phyloP scores from a whole-genome alignment of 768 basidiomycete species.

The Nidularia pulvinata region DNA sequence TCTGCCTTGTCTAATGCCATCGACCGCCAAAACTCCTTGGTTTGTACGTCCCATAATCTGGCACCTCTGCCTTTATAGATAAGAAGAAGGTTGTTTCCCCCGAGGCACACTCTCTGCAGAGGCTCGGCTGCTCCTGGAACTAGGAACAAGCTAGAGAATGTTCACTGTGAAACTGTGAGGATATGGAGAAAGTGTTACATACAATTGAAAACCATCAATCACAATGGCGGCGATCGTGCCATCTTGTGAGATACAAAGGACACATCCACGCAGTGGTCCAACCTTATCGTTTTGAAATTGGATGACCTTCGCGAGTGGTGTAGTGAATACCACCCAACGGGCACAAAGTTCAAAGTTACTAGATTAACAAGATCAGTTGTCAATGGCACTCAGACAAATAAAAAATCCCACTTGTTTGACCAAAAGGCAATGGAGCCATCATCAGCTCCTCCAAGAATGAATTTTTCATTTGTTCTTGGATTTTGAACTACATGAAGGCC shows the following conservation, averaged over 20 bases:
- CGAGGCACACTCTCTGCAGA: constrained; percentile 60
- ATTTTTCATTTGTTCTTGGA: constrained; percentile 55
- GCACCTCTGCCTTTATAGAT: constrained; percentile 77
- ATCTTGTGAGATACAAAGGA: constrained; percentile 72
- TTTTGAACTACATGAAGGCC: constrained; percentile 58
- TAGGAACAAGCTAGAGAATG: constrained; percentile 59
- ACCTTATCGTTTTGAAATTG: constrained; percentile 49
- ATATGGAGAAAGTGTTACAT: constrained; percentile 21
- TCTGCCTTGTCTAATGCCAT: constrained; percentile 76
- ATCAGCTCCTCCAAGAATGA: constrained; percentile 73
- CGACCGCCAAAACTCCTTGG: constrained; percentile 83
- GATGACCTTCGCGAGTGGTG: constrained; percentile 59
- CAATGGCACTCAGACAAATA: not conserved
- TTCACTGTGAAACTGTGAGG: not conserved
- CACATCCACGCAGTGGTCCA: constrained; percentile 64
- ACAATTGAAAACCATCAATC: constrained; percentile 80
- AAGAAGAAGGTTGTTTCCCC: constrained; percentile 70
- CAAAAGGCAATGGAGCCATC: constrained; percentile 81
- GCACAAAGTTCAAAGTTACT: constrained; percentile 69
- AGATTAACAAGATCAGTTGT: not conserved
- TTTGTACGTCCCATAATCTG: constrained; percentile 85
- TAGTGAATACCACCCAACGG: constrained; percentile 73
- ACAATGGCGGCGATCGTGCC: constrained; percentile 85
- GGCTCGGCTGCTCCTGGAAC: constrained; percentile 82
- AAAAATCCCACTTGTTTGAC: constrained; percentile 42